Conservation (phyloP, 768 basidiomycete species). For the Boletus fagicola region DNA sequence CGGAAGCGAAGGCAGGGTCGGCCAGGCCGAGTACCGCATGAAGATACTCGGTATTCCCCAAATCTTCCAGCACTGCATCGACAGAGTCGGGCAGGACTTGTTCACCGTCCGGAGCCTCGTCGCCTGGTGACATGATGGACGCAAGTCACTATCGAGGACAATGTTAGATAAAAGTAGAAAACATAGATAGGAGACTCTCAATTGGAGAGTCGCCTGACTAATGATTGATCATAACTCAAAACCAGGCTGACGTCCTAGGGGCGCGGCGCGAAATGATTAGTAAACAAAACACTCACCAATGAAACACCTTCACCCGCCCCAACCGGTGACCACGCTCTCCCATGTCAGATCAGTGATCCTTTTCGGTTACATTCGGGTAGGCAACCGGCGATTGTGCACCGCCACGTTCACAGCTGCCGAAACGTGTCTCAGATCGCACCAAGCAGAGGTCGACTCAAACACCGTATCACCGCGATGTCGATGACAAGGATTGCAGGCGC, state of each 20-base stretch:
- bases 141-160: neutral
- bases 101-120: neutral
- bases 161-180: neutral
- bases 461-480: neutral
- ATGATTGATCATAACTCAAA: constrained; percentile 4
- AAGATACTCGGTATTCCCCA: constrained; percentile 16
- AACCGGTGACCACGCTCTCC: no score
- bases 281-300: neutral
- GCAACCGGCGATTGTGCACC: neutral
- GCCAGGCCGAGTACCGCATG: constrained; percentile 11
- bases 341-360: no score
- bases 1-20: neutral
- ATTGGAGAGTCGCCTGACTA: constrained; percentile 14
- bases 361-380: neutral
- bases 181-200: constrained; percentile 10
- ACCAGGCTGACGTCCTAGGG: neutral
- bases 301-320: no score
- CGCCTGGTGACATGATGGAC: constrained; percentile 10
- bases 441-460: neutral
- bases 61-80: constrained; percentile 1
- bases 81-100: constrained; percentile 1
- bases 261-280: neutral
- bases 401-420: neutral
- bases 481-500: no score
- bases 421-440: neutral